Evolutionary conservation across 2,329 filamentous ascomycete species (phyloP), one percentile per base, ranked within the genome.

Genomic region (Exophiala sideris): DNA sequence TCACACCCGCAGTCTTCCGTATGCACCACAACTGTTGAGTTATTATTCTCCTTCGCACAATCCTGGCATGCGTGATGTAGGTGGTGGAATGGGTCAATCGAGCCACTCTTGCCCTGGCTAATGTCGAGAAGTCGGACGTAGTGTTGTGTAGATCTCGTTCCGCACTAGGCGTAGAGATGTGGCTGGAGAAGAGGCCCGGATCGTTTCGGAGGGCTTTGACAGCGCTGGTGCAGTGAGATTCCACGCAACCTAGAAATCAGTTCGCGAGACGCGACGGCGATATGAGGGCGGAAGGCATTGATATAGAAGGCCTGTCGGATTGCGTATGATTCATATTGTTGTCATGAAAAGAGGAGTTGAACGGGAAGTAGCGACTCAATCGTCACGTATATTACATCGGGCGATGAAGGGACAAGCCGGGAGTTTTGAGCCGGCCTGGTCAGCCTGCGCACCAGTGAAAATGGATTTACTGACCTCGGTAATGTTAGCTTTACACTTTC

Each of bases 351-450:
- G 74, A 51, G 62, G 71, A 56, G 64, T 76, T 21, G 71, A 72
- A n/a, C 29, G 12, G 64, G 64, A 59, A 10, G 70, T 44, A 69
- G 68, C 73, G 53, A 70, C 71, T 33, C 73, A 73, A 10, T 44
- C 20, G 41, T 44, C 41, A 44, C 41, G 5, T 44, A 24, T 24
- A 21, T 24, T 8, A 48, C 53, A 24, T 32, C 41, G 41, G 41
- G 41, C 41, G 18, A 44, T 24, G 40, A 21, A 21, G 41, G 41
- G 21, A 52, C 39, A 55, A 55, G 50, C 52, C 47, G 52, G 52
- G 52, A 45, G 39, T 54, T 44, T 50, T 29, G 40, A 54, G 49
- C 45, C 52, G 52, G 45, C 24, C 12, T 11, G 11, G 14, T 11
- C 39, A 20, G 18, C n/a, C 10, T 20, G 39, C 5, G 35, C 35